phyloP scores from a whole-genome alignment of 2,329 filamentous ascomycete genomes.

The Fusarium sp. region DNA sequence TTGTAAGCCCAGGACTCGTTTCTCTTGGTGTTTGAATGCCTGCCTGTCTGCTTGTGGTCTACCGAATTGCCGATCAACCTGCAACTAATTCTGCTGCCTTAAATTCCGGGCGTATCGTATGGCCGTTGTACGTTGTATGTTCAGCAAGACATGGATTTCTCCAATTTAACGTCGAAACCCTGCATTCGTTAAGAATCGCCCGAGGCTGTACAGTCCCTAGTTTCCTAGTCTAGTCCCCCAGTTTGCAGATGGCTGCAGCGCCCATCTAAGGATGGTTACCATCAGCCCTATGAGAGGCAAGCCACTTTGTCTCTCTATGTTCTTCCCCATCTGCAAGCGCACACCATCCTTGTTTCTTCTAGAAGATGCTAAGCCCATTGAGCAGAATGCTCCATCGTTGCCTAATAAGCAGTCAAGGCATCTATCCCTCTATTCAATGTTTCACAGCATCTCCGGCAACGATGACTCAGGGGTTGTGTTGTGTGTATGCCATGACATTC shows the following conservation, averaged over 20 bases:
- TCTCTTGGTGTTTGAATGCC: slow-evolving; percentile 1
- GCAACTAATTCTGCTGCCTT: slow-evolving; percentile 28
- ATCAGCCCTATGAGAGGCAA: slow-evolving; percentile 32
- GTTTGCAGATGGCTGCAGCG: slow-evolving; percentile 19
- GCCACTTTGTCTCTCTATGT: slow-evolving; percentile 1
- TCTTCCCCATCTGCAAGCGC: slow-evolving; percentile 11
- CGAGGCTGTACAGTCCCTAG: slow-evolving; percentile 33
- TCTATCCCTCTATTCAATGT: not conserved
- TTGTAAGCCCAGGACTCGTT: slow-evolving; percentile 15
- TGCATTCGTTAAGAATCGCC: slow-evolving; percentile 24
- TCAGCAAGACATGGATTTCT: not conserved
- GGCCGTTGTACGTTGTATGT: not conserved
- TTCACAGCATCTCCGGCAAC: not conserved
- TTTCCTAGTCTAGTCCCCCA: slow-evolving; percentile 13
- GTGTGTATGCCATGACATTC: not conserved
- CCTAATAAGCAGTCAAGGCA: slow-evolving; percentile 22
- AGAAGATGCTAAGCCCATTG: slow-evolving; percentile 23
- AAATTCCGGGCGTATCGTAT: slow-evolving; percentile 19
- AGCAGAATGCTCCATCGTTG: slow-evolving; percentile 17
- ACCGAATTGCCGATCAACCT: slow-evolving; percentile 28
- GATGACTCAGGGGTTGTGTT: not conserved
- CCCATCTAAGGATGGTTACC: slow-evolving; percentile 3
- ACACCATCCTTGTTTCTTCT: slow-evolving; percentile 31
- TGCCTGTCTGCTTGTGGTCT: slow-evolving; percentile 4
- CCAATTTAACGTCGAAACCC: slow-evolving; percentile 11